These are phyloP conservation scores for Fusarium papillatum DNA, from an alignment of 2,329 filamentous ascomycete species.

Conservation along the genomic window DNA sequence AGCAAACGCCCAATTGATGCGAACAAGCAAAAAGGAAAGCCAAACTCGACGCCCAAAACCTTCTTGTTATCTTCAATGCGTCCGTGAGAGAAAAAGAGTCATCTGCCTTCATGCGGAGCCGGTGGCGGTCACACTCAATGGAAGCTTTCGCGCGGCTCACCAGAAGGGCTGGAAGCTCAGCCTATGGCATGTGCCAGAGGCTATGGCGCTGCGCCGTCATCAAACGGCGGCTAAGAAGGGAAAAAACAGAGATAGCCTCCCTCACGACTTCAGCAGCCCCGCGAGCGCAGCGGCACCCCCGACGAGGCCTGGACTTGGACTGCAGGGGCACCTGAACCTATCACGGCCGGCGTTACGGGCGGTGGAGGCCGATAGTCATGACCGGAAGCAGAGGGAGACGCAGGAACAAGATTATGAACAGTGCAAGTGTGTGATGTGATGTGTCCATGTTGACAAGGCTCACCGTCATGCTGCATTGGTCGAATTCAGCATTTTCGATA, in stretches of 20 bases:
- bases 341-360: conserved; percentile 19
- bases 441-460: conserved; percentile 9
- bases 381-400: conserved; percentile 6
- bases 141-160: conserved; percentile 15
- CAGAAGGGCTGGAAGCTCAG: conserved; percentile 34
- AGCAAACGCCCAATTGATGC: conserved; percentile 16
- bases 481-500: conserved; percentile 5
- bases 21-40: conserved; percentile 18
- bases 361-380: conserved; percentile 1
- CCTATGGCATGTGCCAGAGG: conserved; percentile 12
- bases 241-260: conserved; percentile 9
- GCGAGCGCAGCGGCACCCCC: too few species aligned
- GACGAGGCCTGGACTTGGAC: conserved; percentile 5
- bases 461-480: conserved; percentile 3
- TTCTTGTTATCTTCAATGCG: not conserved
- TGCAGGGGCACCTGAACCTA: conserved; percentile 19
- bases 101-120: conserved; percentile 8
- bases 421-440: not conserved
- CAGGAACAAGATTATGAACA: conserved; percentile 15
- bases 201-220: conserved; percentile 18
- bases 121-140: conserved; percentile 10
- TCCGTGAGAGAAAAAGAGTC: not conserved
- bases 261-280: conserved; percentile 9
- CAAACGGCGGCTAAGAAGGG: conserved; percentile 22
- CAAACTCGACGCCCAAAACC: conserved; percentile 2